Conservation (phyloP, 2,329 filamentous ascomycete species). For the Thermothelomyces thermophilus region DNA sequence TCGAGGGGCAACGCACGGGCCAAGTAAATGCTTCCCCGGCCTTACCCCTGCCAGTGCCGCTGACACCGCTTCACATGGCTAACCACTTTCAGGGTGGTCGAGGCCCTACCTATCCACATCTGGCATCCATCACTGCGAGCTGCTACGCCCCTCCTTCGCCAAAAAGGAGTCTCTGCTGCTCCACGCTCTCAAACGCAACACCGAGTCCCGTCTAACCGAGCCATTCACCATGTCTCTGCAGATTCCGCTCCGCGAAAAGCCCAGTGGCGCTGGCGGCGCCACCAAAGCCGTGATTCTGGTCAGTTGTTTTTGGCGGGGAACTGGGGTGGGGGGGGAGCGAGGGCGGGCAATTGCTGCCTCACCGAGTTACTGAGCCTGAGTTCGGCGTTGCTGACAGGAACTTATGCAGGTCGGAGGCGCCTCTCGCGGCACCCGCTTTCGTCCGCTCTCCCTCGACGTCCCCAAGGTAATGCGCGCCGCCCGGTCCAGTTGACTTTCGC, state of each 20-base stretch:
- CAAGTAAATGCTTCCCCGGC: no score
- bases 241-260: constrained; percentile 45
- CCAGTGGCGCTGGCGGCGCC: constrained; percentile 47
- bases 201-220: not conserved
- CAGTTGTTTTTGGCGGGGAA: constrained; percentile 30
- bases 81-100: constrained; percentile 17
- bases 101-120: not conserved
- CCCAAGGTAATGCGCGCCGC: constrained; percentile 65
- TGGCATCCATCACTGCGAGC: constrained; percentile 2
- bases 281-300: constrained; percentile 96
- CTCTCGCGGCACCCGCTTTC: constrained; percentile 90
- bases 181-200: not conserved
- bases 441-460: constrained; percentile 88
- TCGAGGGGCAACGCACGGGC: no score
- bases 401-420: constrained; percentile 75
- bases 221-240: constrained; percentile 45
- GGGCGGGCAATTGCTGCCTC: not conserved
- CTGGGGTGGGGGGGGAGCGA: not conserved
- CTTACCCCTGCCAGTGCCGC: no score
- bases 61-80: no score
- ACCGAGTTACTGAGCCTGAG: not conserved
- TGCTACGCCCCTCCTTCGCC: not conserved
- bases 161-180: not conserved
- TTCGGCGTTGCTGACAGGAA: constrained; percentile 20
- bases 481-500: not conserved